These are phyloP conservation scores for Colletotrichum musicola DNA, from an alignment of 2,329 filamentous ascomycete species.

Conservation along the genomic window DNA sequence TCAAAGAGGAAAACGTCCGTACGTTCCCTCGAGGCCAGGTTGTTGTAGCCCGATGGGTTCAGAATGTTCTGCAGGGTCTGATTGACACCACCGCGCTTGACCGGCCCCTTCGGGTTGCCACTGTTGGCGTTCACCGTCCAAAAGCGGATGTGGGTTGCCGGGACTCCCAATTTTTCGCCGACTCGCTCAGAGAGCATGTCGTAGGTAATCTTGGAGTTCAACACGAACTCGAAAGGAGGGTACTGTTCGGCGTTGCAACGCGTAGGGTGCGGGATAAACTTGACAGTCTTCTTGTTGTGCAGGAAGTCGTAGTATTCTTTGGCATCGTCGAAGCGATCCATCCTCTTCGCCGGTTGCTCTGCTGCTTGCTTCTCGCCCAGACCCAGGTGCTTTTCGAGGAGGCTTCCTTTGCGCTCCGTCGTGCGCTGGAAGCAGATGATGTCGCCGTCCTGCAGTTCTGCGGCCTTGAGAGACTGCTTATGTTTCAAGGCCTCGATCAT, in stretches of 20 bases:
- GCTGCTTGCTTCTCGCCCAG: conserved; percentile 53
- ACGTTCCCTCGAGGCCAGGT: conserved; percentile 77
- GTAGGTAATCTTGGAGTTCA: conserved; percentile 92
- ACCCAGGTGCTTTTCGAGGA: conserved; percentile 54
- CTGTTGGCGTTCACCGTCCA: conserved; percentile 84
- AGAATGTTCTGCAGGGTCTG: conserved; percentile 85
- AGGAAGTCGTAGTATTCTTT: conserved; percentile 94
- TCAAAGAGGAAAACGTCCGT: conserved; percentile 90
- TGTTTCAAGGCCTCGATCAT: conserved; percentile 97
- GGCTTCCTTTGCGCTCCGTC: conserved; percentile 59
- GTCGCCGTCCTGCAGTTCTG: conserved; percentile 96
- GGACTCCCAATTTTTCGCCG: conserved; percentile 79
- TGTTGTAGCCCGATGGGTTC: conserved; percentile 77
- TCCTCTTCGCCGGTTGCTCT: conserved; percentile 54
- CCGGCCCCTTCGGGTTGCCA: conserved; percentile 80
- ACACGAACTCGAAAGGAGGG: conserved; percentile 78
- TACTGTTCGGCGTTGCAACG: conserved; percentile 69
- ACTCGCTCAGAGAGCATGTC: conserved; percentile 89
- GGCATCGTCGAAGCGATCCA: conserved; percentile 76
- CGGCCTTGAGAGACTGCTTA: conserved; percentile 88
- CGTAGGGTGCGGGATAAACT: conserved; percentile 77
- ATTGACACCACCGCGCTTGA: conserved; percentile 78
- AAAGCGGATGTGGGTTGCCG: conserved; percentile 90
- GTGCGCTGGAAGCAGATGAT: conserved; percentile 93
- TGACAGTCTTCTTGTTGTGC: conserved; percentile 83